A percentile compares a stretch with the other conserved stretches of the same genome.
These are phyloP conservation scores for Magnaporthales sp. DNA, from an alignment of 2,329 filamentous ascomycete species.

Conservation along the genomic window DNA sequence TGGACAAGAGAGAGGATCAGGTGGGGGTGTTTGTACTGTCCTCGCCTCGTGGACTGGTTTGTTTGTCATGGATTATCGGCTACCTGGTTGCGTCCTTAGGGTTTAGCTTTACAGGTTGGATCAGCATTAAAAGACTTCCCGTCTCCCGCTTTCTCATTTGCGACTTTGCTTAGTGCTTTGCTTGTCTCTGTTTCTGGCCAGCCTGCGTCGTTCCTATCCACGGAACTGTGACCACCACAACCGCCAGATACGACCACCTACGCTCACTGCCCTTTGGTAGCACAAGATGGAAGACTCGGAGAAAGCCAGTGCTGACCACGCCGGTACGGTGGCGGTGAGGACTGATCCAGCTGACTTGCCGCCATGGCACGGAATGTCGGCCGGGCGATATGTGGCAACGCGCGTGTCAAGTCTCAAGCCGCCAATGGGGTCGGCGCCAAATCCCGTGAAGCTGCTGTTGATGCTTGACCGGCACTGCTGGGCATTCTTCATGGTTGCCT, in stretches of 20 bases:
- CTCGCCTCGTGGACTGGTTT: not conserved
- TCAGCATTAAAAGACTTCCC: not conserved
- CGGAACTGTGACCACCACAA: not conserved
- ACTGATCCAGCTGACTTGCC: slow-evolving; percentile 20
- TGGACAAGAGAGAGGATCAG: not conserved
- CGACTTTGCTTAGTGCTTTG: not conserved
- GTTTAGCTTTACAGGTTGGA: not conserved
- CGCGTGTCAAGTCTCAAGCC: slow-evolving; percentile 49
- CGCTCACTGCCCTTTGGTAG: not conserved
- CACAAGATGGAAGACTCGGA: slow-evolving; percentile 13
- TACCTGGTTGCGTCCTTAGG: not conserved
- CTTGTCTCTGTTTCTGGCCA: not conserved
- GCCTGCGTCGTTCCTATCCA: not conserved
- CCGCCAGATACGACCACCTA: not conserved
- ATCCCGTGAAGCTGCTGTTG: slow-evolving; percentile 39
- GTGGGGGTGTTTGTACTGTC: not conserved
- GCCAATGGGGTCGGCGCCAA: slow-evolving; percentile 42
- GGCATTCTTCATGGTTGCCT: slow-evolving; percentile 46
- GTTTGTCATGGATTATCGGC: not conserved
- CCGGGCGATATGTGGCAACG: slow-evolving; percentile 36
- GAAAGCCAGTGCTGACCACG: slow-evolving; percentile 8
- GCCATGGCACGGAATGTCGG: slow-evolving; percentile 41
- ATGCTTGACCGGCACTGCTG: slow-evolving; percentile 42
- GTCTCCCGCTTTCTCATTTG: not conserved
- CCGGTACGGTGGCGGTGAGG: not conserved